phyloP scores from a whole-genome alignment of 169 alveolate genomes.

The Plasmodium gonderi region DNA sequence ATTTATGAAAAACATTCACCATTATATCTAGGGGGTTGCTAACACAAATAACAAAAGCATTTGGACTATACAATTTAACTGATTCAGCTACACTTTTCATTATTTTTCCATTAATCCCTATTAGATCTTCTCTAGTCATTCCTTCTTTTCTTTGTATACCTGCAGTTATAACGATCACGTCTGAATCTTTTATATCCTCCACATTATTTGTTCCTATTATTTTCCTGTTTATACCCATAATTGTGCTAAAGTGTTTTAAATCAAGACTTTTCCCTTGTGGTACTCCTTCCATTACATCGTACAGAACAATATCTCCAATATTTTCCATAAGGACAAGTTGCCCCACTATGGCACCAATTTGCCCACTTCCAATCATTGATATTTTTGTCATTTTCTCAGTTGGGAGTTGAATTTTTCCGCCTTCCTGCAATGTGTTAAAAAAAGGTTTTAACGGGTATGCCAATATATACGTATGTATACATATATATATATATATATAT shows the following conservation, averaged over 20 bases:
- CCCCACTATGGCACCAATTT: constrained; percentile 88
- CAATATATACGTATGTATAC: too few relatives aligned
- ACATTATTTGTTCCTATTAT: constrained; percentile 82
- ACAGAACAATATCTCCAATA: constrained; percentile 85
- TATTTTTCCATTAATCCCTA: constrained; percentile 85
- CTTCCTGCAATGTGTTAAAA: too few relatives aligned
- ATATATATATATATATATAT: too few relatives aligned
- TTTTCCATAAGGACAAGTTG: constrained; percentile 83
- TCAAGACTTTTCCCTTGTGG: constrained; percentile 87
- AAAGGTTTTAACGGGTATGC: too few relatives aligned
- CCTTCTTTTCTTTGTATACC: constrained; percentile 88
- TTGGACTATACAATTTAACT: constrained; percentile 84
- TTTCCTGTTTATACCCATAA: constrained; percentile 77
- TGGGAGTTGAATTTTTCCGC: not conserved
- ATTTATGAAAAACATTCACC: constrained; percentile 83
- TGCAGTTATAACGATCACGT: constrained; percentile 88
- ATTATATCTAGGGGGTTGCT: constrained; percentile 91
- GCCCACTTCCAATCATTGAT: constrained; percentile 87
- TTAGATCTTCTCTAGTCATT: constrained; percentile 89
- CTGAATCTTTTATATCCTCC: constrained; percentile 84
- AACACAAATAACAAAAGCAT: constrained; percentile 88
- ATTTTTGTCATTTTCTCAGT: constrained; percentile 76
- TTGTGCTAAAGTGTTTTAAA: constrained; percentile 83
- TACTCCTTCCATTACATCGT: constrained; percentile 85
- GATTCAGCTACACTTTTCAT: constrained; percentile 88